Conservation (phyloP, 2,329 filamentous ascomycete species). For the Neofusicoccum parvum region DNA sequence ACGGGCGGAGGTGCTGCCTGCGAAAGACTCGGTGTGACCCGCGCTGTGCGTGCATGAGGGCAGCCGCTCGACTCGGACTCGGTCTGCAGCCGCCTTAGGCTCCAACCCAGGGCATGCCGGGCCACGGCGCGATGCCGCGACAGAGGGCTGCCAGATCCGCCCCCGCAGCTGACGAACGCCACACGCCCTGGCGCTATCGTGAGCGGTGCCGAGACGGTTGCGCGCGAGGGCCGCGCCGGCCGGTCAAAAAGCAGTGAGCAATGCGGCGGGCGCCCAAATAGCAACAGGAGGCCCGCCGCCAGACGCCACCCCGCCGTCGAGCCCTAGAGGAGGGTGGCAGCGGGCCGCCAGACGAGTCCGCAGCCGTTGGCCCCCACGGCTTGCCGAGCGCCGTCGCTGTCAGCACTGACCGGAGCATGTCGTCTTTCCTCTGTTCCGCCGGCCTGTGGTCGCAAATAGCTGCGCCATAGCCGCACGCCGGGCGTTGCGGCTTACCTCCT, state of each 20-base stretch:
- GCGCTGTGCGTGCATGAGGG: neutral
- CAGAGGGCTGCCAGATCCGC: neutral
- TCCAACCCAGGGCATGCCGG: slow-evolving; percentile 1
- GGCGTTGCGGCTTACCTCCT: slow-evolving; percentile 6
- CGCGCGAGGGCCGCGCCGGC: neutral
- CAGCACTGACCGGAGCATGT: neutral
- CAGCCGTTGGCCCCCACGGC: neutral
- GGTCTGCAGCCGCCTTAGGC: neutral
- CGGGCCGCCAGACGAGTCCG: neutral
- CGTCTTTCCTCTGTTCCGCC: neutral
- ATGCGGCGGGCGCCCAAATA: neutral
- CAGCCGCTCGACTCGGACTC: neutral
- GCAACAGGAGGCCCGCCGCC: slow-evolving; percentile 6
- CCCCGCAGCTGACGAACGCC: slow-evolving; percentile 16
- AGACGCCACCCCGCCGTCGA: neutral
- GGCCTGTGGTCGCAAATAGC: slow-evolving; percentile 1
- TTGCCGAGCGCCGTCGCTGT: neutral
- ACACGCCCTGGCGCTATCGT: neutral
- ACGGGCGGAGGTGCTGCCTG: neutral
- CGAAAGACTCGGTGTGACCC: slow-evolving; percentile 5
- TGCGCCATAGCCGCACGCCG: slow-evolving; percentile 9
- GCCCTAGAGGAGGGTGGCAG: neutral
- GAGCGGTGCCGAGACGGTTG: neutral
- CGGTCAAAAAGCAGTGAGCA: neutral
- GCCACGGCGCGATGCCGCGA: neutral